Evolutionary conservation across 192 early-diverging fungal genomes (phyloP), one percentile per base, ranked within the genome.

Genomic region (Backusella tarrabulga): DNA sequence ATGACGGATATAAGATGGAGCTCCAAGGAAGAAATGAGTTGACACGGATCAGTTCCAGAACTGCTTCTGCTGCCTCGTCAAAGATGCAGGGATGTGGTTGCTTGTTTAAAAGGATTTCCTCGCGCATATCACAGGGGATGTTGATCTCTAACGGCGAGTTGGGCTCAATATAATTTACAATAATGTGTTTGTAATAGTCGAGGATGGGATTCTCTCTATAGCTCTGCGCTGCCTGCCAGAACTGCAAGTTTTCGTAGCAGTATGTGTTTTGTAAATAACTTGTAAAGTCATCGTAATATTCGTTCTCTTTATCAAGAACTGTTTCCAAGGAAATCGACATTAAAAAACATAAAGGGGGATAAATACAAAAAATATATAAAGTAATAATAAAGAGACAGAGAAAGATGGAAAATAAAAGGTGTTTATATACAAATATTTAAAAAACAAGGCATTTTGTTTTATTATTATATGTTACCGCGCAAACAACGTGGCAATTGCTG

Each of bases 201-300:
- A 32, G 9, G n/a, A 34, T 50, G 32, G 11, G 63, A 1, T 41
- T 41, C 2, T 46, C n/a, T 41, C 78, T 68, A 67, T 86, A 86
- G 35, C 73, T 72, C 36, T 73, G 68, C 1, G 77, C 56, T 4
- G 81, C 79, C 0, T 80, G 41, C 80, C 81, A 86, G 71, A 86
- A 86, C 34, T 54, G 68, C 5, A 84, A 40, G 50, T 86, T 86
- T 50, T 86, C 83, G 15, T 67, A 75, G 40, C 83, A 84, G 34
- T 83, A 83, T 1, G 77, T 77, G 17, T 74, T 50, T 32, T 83
- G 79, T 44, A 86, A 75, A 44, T 54, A 79, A 0, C 17, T 23
- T 2, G 77, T 29, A 60, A 79, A 79, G 29, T 56, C 77, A 32
- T 74, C 35, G 35, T 69, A 79, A 6, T 34, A 17, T 19, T 21